phyloP scores from a whole-genome alignment of 2,329 filamentous ascomycete genomes.

The Aspergillus melleus region DNA sequence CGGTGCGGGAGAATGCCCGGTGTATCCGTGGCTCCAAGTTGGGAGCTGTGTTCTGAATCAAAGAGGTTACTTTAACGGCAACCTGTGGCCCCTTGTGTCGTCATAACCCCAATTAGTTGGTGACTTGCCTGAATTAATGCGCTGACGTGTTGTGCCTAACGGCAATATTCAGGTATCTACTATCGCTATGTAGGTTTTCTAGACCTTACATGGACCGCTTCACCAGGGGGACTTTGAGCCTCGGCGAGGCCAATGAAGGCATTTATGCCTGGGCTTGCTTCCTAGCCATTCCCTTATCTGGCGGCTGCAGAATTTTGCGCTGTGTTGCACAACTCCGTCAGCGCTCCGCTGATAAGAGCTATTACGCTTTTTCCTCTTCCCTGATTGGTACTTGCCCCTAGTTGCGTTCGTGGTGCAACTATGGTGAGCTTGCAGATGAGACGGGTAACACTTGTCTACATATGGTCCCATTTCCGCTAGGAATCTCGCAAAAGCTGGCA shows the following conservation, averaged over 20 bases:
- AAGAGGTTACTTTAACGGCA: conserved; percentile 4
- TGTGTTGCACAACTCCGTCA: neutral
- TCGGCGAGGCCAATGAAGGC: conserved; percentile 1
- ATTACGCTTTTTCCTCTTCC: neutral
- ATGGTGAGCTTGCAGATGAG: neutral
- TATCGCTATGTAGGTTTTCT: conserved; percentile 3
- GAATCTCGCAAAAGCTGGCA: neutral
- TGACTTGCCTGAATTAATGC: conserved; percentile 1
- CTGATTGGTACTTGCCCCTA: neutral
- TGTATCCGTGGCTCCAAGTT: conserved; percentile 2
- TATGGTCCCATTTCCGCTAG: neutral
- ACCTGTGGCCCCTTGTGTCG: conserved; percentile 1
- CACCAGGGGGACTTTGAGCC: conserved; percentile 1
- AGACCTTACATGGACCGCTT: conserved; percentile 4
- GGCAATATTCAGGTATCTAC: conserved; percentile 4
- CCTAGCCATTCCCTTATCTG: neutral
- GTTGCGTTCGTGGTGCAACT: neutral
- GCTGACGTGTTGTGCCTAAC: conserved; percentile 2
- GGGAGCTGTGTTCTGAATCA: conserved; percentile 7
- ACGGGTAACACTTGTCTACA: neutral
- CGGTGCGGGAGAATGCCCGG: conserved; percentile 1
- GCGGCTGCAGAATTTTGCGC: neutral
- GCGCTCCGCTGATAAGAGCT: conserved; percentile 1
- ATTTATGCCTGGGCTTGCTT: neutral
- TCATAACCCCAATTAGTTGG: conserved; percentile 5